phyloP scores from a whole-genome alignment of 2,329 filamentous ascomycete species.

The Aspergillus pseudoviridinutans region DNA sequence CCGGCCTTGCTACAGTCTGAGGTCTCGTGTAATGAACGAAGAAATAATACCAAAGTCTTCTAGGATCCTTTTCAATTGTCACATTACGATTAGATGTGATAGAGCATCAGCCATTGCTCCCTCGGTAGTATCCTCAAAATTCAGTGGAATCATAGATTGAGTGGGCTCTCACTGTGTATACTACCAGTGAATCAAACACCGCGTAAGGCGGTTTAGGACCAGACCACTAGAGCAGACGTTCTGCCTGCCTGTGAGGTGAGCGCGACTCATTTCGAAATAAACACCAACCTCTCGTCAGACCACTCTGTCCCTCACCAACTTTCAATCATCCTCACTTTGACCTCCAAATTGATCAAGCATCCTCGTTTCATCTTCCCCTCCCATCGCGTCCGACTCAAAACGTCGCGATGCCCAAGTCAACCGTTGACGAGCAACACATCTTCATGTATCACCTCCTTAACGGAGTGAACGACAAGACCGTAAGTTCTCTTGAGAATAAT shows the following conservation, averaged over 20 bases:
- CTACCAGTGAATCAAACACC: background rate
- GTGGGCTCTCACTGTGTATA: background rate
- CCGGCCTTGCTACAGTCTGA: slow-evolving; percentile 18
- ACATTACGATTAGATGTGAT: slow-evolving; percentile 19
- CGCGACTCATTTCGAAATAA: background rate
- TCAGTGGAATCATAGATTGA: background rate
- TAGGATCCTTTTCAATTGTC: slow-evolving; percentile 5
- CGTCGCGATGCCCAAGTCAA: background rate
- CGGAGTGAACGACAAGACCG: background rate
- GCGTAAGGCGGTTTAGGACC: background rate
- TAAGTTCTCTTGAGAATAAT: background rate
- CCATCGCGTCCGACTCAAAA: background rate
- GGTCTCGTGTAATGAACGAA: slow-evolving; percentile 21
- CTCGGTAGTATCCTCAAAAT: background rate
- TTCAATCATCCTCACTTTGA: background rate
- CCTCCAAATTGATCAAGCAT: background rate
- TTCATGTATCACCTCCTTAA: background rate
- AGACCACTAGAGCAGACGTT: background rate
- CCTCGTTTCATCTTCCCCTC: background rate
- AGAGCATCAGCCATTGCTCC: background rate
- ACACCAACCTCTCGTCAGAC: background rate
- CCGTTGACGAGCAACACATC: background rate
- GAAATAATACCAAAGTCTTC: slow-evolving; percentile 16
- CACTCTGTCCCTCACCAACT: background rate
- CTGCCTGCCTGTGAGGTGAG: background rate